Evolutionary conservation across 129 eudicot genomes (phyloP), one percentile per base, ranked within the genome.

Genomic region (Deinandra increscens): DNA sequence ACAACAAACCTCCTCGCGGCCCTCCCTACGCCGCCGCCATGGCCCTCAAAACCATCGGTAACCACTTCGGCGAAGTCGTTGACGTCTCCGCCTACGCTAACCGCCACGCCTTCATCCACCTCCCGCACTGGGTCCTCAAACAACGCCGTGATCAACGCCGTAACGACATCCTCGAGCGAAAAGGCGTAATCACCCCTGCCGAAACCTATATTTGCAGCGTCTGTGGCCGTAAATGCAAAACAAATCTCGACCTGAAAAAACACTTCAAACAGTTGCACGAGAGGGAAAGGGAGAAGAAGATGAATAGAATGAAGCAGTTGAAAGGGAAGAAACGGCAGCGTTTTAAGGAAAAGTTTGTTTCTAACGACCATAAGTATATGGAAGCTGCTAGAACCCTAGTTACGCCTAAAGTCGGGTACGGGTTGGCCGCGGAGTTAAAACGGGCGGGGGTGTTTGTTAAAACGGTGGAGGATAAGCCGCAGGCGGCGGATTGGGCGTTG

Each of bases 1-100:
- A 93, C 78, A 93, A 93, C 82, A 93, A 93, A 63, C 97, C 99
- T 1, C 99, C 99, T 6, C 95, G 99, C 0, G 98, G 99, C 20
- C 93, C 99, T 26, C 99, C 99, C 6, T 93, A 81, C 75, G 71
- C 80, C 60, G 99, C 99, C 8, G 99, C 99, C 4, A 42, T 82
- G 49, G 75, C 97, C 7, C 81, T 93, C 9, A 85, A 71, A 48
- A 26, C 42, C 9, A 53, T 89, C 10, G 99, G 97, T 12, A 64
- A 69, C 50, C 72, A 74, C 9, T 89, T 93, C 70, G 99, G 99
- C 0, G 82, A 89, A n/a, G 79, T 93, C 1, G 81, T 82, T 2
- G 97, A 93, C 15, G 60, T 85, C 36, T 83, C 97, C 4, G 98
- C 98, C 18, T 93, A 89, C 68, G 98, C 98, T 7, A 93, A 93